phyloP scores from a whole-genome alignment of 176 grass and related monocot species.

The Oryza nivara region DNA sequence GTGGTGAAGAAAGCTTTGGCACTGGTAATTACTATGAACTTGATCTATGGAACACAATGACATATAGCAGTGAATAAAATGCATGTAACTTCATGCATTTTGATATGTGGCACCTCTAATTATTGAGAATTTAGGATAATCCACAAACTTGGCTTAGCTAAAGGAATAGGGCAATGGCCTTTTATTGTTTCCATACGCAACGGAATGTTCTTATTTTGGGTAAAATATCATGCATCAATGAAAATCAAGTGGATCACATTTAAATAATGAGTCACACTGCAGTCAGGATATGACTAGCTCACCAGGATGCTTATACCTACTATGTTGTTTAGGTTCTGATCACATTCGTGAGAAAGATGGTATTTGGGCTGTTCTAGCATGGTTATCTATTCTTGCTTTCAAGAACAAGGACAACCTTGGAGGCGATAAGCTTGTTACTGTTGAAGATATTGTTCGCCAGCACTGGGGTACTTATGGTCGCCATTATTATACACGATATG shows the following conservation, averaged over 20 bases:
- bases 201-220: conserved; percentile 4
- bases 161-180: not conserved
- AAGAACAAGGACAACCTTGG: conserved; percentile 92
- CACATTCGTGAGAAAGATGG: conserved; percentile 99
- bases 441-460: conserved; percentile 91
- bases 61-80: conserved; percentile 12
- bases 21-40: conserved; percentile 64
- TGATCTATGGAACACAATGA: not conserved
- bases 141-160: not conserved
- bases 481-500: conserved; percentile 98
- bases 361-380: conserved; percentile 99
- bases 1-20: conserved; percentile 99
- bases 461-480: conserved; percentile 97
- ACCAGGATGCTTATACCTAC: conserved; percentile 29
- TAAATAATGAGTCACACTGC: not conserved
- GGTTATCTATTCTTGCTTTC: conserved; percentile 97
- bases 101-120: conserved; percentile 7
- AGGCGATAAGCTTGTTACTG: conserved; percentile 78
- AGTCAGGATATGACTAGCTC: not conserved
- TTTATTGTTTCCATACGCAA: not conserved
- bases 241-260: conserved; percentile 19
- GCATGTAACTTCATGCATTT: not conserved
- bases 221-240: not conserved
- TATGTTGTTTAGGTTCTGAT: conserved; percentile 74
- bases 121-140: not conserved